Evolutionary conservation across 2,329 filamentous ascomycete species (phyloP).

Genomic region (Rhynchosporium agropyri): DNA sequence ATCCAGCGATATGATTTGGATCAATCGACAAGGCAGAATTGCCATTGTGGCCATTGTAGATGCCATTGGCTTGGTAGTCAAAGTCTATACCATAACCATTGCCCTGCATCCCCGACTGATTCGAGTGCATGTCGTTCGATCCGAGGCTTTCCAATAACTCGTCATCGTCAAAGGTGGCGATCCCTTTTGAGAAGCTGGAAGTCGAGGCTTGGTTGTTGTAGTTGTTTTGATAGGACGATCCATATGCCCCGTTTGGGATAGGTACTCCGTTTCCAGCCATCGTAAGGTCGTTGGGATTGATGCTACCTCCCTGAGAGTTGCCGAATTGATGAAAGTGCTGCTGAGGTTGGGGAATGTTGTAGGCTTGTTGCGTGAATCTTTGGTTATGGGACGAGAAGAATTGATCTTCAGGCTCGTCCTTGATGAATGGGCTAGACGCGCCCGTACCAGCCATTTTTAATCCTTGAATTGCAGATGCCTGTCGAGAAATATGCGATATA

Average conservation of each 20-base stretch:
- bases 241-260: constrained; percentile 50
- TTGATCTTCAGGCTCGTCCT: constrained; percentile 67
- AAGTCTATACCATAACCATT: constrained; percentile 60
- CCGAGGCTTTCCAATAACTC: constrained; percentile 78
- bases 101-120: constrained; percentile 53
- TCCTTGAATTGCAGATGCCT: constrained; percentile 27
- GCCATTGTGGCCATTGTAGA: constrained; percentile 58
- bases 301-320: constrained; percentile 52
- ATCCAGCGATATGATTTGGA: constrained; percentile 72
- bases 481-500: constrained; percentile 26
- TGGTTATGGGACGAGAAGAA: constrained; percentile 47
- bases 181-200: constrained; percentile 75
- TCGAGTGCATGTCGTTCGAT: constrained; percentile 43
- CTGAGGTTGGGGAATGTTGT: constrained; percentile 47
- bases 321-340: constrained; percentile 47
- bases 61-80: constrained; percentile 53
- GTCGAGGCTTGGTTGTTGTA: constrained; percentile 56
- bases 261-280: constrained; percentile 64
- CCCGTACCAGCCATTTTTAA: constrained; percentile 42
- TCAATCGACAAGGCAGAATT: constrained; percentile 62
- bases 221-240: constrained; percentile 64
- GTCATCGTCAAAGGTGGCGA: constrained; percentile 82
- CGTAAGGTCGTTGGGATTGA: constrained; percentile 84
- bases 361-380: constrained; percentile 41
- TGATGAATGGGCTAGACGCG: constrained; percentile 61